These are phyloP conservation scores for Chrysoporthe austroafricana DNA, from an alignment of 2,329 filamentous ascomycete species.

Conservation along the genomic window DNA sequence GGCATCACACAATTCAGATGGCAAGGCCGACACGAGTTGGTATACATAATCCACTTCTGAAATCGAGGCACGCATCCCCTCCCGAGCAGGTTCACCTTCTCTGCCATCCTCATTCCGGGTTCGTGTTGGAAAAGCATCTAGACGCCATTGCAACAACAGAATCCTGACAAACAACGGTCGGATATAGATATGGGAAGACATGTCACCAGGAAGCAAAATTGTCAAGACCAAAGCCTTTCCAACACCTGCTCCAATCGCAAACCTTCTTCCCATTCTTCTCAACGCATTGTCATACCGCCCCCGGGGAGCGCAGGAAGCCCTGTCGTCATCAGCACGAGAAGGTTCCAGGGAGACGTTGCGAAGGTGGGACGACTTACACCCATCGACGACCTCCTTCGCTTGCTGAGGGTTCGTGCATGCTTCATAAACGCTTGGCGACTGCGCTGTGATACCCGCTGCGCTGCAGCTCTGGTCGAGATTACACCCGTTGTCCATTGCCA, in stretches of 20 bases:
- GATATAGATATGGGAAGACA: background rate
- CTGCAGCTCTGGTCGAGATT: slow-evolving; percentile 51
- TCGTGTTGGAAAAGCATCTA: background rate
- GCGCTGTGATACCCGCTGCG: slow-evolving; percentile 48
- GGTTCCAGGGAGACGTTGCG: background rate
- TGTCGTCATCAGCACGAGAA: slow-evolving; percentile 18
- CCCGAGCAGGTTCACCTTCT: background rate
- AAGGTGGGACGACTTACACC: slow-evolving; percentile 43
- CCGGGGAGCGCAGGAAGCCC: slow-evolving; percentile 40
- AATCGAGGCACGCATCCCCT: background rate
- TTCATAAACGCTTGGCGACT: slow-evolving; percentile 50
- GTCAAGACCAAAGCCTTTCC: background rate
- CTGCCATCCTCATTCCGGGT: no score
- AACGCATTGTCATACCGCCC: slow-evolving; percentile 37
- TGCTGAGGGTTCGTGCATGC: slow-evolving; percentile 51
- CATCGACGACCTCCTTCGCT: slow-evolving; percentile 53
- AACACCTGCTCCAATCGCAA: background rate
- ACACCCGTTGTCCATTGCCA: slow-evolving; percentile 51
- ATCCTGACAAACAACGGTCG: background rate
- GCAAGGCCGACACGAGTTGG: background rate
- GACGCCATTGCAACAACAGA: background rate
- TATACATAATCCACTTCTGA: background rate
- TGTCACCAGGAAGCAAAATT: background rate
- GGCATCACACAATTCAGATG: background rate
- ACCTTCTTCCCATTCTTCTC: background rate